phyloP scores from a whole-genome alignment of 345 rosid genomes.

The Microthlaspi erraticum region DNA sequence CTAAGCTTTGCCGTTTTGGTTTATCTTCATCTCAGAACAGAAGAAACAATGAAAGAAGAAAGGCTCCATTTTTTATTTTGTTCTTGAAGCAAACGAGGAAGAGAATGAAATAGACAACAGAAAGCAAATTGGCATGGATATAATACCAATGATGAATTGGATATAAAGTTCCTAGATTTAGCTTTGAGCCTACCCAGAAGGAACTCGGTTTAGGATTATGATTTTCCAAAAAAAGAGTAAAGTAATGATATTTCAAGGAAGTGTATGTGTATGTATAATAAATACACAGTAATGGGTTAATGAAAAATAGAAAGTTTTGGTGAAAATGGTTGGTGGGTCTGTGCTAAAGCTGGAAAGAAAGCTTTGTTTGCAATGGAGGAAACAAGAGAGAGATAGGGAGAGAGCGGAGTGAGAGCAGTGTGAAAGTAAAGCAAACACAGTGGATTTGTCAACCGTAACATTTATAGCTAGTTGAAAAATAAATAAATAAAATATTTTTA shows the following conservation, averaged over 20 bases:
- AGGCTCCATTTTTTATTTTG: constrained; percentile 38
- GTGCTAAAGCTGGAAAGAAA: constrained; percentile 62
- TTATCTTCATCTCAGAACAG: constrained; percentile 63
- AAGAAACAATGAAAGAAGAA: constrained; percentile 48
- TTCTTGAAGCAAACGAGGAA: constrained; percentile 38
- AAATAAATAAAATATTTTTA: neutral
- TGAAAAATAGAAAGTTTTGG: constrained; percentile 39
- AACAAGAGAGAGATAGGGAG: constrained; percentile 49
- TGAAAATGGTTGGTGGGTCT: constrained; percentile 63
- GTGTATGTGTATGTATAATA: constrained; percentile 14
- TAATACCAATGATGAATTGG: constrained; percentile 51
- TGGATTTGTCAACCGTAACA: constrained; percentile 44
- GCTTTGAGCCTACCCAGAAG: constrained; percentile 21
- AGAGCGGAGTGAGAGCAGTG: constrained; percentile 47
- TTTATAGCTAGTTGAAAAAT: constrained; percentile 50
- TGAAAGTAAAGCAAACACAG: constrained; percentile 53
- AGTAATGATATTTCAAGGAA: constrained; percentile 14
- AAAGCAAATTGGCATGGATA: constrained; percentile 56
- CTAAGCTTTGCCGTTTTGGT: constrained; percentile 40
- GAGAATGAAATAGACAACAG: constrained; percentile 15
- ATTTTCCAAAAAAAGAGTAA: constrained; percentile 12
- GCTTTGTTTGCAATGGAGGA: constrained; percentile 95
- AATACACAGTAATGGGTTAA: constrained; percentile 18
- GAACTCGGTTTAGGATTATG: neutral
- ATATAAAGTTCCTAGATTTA: constrained; percentile 4